Conservation (phyloP, 2,329 filamentous ascomycete species). For the Fusarium ambrosium region DNA sequence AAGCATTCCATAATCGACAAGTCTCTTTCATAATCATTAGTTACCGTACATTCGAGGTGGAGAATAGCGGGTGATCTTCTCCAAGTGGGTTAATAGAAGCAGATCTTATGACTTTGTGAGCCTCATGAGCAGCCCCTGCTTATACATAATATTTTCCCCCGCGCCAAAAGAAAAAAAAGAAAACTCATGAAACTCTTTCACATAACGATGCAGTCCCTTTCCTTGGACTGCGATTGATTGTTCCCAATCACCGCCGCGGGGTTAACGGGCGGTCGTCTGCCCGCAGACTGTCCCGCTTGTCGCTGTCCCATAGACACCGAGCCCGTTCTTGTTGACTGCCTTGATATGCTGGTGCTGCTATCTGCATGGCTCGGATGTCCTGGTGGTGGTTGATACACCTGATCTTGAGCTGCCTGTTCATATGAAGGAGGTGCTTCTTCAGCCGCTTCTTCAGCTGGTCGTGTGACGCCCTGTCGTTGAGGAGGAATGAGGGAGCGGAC, state of each 20-base stretch:
- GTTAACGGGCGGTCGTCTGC: slow-evolving; percentile 42
- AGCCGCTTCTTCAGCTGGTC: slow-evolving; percentile 54
- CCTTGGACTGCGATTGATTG: slow-evolving; percentile 20
- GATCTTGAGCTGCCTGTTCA: slow-evolving; percentile 67
- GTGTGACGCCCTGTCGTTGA: slow-evolving; percentile 53
- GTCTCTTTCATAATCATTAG: neutral
- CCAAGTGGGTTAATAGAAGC: neutral
- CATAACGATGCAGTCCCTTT: slow-evolving; percentile 39
- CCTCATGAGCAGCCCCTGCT: no score
- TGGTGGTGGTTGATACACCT: slow-evolving; percentile 65
- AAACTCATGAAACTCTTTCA: neutral
- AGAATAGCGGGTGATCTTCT: neutral
- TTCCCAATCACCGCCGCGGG: slow-evolving; percentile 40
- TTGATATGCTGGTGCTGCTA: slow-evolving; percentile 48
- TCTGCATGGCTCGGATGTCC: slow-evolving; percentile 65
- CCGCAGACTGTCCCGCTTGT: slow-evolving; percentile 33
- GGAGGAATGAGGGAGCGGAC: slow-evolving; percentile 60
- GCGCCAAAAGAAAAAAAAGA: no score
- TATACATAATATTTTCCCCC: no score
- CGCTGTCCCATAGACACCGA: slow-evolving; percentile 33
- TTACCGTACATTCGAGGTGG: neutral
- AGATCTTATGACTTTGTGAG: neutral
- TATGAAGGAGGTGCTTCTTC: slow-evolving; percentile 71
- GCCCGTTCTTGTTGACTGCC: slow-evolving; percentile 41
- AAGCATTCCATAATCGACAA: neutral